Evolutionary conservation across 164 flowering plant genomes (phyloP).

Genomic region (Nelumbo lutea): DNA sequence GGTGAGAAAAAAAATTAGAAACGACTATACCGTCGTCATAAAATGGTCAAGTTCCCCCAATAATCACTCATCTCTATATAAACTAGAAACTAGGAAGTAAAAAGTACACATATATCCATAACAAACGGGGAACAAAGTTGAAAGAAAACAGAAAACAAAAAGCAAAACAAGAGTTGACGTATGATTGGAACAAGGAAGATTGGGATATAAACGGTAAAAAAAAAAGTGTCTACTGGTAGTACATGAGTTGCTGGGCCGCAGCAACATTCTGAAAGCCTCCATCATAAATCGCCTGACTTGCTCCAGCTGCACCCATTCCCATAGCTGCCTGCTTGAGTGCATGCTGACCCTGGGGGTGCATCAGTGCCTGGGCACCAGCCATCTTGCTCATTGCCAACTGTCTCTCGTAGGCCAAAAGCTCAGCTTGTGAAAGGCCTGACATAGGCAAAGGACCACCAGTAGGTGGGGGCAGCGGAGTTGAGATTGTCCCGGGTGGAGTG

Average conservation of each 20-base stretch:
- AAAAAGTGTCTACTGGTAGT: slow-evolving; percentile 41
- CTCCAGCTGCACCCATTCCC: slow-evolving; percentile 57
- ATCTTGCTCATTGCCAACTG: slow-evolving; percentile 63
- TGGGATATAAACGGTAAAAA: not conserved
- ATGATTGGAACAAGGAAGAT: not conserved
- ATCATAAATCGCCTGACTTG: slow-evolving; percentile 71
- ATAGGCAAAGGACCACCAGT: slow-evolving; percentile 27
- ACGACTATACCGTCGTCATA: not conserved
- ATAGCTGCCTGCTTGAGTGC: slow-evolving; percentile 51
- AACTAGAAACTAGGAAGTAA: not conserved
- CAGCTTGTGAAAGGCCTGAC: slow-evolving; percentile 46
- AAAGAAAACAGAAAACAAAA: not conserved
- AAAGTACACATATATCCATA: not conserved
- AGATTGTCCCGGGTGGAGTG: slow-evolving; percentile 66
- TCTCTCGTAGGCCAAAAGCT: slow-evolving; percentile 57
- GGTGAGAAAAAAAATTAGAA: too few species aligned
- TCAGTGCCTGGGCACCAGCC: slow-evolving; percentile 53
- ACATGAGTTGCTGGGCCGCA: slow-evolving; percentile 76
- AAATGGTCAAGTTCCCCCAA: not conserved
- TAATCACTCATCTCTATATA: not conserved
- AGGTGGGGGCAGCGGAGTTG: slow-evolving; percentile 84
- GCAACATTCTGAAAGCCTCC: slow-evolving; percentile 58
- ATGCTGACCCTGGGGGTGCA: slow-evolving; percentile 62
- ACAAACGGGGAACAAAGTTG: not conserved
- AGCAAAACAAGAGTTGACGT: not conserved